Percentiles rank a stretch among this genome's conserved stretches.
These are phyloP conservation scores for Mortierella sp. DNA, from an alignment of 371 early-diverging fungal genomes.

Conservation along the genomic window DNA sequence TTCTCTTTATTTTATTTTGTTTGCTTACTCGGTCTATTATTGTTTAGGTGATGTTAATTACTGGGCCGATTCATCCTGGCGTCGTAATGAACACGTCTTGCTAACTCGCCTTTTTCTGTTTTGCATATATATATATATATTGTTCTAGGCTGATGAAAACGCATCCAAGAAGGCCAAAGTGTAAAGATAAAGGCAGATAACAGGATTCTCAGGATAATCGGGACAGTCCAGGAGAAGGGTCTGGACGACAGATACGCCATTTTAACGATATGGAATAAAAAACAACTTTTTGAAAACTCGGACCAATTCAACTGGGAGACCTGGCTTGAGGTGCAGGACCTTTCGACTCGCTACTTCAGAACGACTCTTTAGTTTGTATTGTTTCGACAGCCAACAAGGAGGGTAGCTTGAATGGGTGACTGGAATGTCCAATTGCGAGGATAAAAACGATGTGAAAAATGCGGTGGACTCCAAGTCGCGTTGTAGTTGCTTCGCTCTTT, in stretches of 20 bases:
- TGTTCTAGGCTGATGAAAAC: conserved; percentile 19
- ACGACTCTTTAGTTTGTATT: too few relatives aligned
- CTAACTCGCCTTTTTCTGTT: not conserved
- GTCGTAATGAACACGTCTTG: not conserved
- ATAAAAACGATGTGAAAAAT: too few relatives aligned
- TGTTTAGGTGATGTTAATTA: not conserved
- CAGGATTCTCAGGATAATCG: not conserved
- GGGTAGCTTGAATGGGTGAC: too few relatives aligned
- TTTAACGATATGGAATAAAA: conserved; percentile 1
- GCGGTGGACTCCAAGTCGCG: too few relatives aligned
- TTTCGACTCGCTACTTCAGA: not conserved
- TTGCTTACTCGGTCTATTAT: not conserved
- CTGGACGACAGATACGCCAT: not conserved
- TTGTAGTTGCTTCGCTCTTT: too few relatives aligned
- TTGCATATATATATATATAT: too few relatives aligned
- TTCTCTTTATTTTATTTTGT: not conserved
- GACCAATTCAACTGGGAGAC: not conserved
- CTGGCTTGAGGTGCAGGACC: not conserved
- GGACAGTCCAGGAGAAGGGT: not conserved
- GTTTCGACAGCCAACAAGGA: too few relatives aligned
- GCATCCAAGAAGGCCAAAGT: conserved; percentile 36
- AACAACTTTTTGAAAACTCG: not conserved
- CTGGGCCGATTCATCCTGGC: too few relatives aligned
- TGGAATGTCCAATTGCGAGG: too few relatives aligned
- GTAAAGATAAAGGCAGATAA: conserved; percentile 1